phyloP scores from a whole-genome alignment of 768 basidiomycete genomes.

The Hypsizygus marmoreus region DNA sequence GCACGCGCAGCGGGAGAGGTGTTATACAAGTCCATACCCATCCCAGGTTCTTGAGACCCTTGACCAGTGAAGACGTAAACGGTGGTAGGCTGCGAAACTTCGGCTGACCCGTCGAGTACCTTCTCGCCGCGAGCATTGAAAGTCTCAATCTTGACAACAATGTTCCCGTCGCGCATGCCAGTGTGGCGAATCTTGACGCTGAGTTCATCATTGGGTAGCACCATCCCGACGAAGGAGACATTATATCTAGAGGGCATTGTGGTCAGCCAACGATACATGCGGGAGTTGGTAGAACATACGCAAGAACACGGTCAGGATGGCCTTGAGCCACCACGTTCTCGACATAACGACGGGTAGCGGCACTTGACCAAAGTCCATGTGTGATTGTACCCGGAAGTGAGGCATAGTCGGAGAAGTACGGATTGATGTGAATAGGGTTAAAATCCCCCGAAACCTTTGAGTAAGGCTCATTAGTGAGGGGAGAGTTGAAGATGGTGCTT shows the following conservation, averaged over 20 bases:
- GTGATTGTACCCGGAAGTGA: constrained; percentile 95
- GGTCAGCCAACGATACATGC: no score
- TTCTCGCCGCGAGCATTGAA: constrained; percentile 85
- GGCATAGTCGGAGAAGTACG: constrained; percentile 95
- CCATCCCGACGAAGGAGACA: constrained; percentile 97
- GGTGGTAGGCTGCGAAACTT: constrained; percentile 89
- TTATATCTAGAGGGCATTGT: constrained; percentile 67
- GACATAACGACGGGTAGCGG: constrained; percentile 88
- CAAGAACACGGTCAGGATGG: constrained; percentile 84
- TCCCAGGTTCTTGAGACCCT: constrained; percentile 95
- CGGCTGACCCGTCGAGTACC: constrained; percentile 89
- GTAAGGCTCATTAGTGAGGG: constrained; percentile 93
- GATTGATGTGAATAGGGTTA: constrained; percentile 98
- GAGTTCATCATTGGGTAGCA: constrained; percentile 87
- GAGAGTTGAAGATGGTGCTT: constrained; percentile 73
- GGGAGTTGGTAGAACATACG: no score
- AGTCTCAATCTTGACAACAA: constrained; percentile 88
- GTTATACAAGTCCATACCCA: constrained; percentile 99
- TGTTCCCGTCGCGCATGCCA: constrained; percentile 91
- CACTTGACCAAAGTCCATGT: constrained; percentile 96
- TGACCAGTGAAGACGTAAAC: constrained; percentile 99
- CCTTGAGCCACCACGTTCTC: constrained; percentile 95
- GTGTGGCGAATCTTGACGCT: constrained; percentile 85
- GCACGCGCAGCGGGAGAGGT: constrained; percentile 90
- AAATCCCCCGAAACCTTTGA: constrained; percentile 96